A percentile compares a stretch with the other conserved stretches of the same genome.
phyloP scores from a whole-genome alignment of 106 monocot species.

The Acanthochlamys bracteata region DNA sequence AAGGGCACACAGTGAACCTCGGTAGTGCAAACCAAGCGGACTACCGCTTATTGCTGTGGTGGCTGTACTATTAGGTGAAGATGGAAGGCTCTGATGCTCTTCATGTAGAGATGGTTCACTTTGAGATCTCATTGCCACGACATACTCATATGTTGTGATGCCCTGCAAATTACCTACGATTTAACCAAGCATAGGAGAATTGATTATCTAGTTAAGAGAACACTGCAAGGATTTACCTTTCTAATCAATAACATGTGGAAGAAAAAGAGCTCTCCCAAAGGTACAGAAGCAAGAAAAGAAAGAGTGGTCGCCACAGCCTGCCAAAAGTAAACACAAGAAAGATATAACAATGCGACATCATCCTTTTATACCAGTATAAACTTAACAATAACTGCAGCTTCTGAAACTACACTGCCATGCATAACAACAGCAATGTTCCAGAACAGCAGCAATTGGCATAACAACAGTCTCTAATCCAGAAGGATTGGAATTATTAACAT shows the following conservation, averaged over 20 bases:
- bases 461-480: too few species aligned
- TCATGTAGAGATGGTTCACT: conserved; percentile 39
- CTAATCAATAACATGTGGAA: conserved; percentile 67
- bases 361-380: too few species aligned
- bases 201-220: too few species aligned
- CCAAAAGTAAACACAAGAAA: background rate
- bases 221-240: conserved; percentile 53
- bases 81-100: conserved; percentile 38
- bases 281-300: conserved; percentile 42
- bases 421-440: too few species aligned
- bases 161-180: conserved; percentile 29
- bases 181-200: too few species aligned
- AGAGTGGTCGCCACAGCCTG: conserved; percentile 50
- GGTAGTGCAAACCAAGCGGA: conserved; percentile 45
- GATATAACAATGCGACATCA: too few species aligned
- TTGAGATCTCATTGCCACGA: conserved; percentile 58
- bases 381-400: too few species aligned
- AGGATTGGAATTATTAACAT: too few species aligned
- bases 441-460: too few species aligned
- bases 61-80: conserved; percentile 51
- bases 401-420: too few species aligned
- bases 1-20: conserved; percentile 63
- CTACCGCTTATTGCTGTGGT: conserved; percentile 45
- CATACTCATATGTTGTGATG: conserved; percentile 74
- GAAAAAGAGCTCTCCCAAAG: conserved; percentile 64